Conservation (phyloP, 495 filamentous ascomycete species). For the Usnea hakonensis region DNA sequence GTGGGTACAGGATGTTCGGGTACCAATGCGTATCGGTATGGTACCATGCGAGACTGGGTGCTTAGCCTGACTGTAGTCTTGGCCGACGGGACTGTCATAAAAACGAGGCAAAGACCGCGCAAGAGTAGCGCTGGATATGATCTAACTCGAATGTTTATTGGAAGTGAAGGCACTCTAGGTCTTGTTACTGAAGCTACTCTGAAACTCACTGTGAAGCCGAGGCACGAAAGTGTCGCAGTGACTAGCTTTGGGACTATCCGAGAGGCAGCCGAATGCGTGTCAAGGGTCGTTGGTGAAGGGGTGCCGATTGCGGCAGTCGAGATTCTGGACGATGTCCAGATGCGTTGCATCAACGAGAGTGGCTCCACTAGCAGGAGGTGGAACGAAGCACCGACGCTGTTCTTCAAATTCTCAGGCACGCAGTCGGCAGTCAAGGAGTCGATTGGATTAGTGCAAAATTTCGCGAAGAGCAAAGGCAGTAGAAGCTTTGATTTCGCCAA, state of each 20-base stretch:
- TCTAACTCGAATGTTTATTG: conserved; percentile 67
- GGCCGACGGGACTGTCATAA: conserved; percentile 70
- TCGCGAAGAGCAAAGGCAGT: conserved; percentile 52
- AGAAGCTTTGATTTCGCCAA: conserved; percentile 65
- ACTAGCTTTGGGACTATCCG: conserved; percentile 67
- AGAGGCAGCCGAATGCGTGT: conserved; percentile 62
- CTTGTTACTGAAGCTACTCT: conserved; percentile 70
- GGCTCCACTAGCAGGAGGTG: conserved; percentile 60
- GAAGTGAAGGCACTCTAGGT: conserved; percentile 71
- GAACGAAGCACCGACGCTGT: conserved; percentile 71
- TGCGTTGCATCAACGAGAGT: conserved; percentile 67
- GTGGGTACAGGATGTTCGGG: conserved; percentile 74
- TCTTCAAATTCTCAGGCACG: conserved; percentile 79
- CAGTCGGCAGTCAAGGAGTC: conserved; percentile 61
- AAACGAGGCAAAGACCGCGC: conserved; percentile 63
- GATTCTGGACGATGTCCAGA: conserved; percentile 77
- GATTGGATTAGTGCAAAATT: conserved; percentile 54
- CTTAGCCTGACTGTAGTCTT: conserved; percentile 73
- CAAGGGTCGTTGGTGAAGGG: conserved; percentile 61
- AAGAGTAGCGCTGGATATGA: conserved; percentile 81
- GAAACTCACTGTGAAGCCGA: conserved; percentile 65
- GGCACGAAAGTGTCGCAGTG: conserved; percentile 67
- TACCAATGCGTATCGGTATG: conserved; percentile 74
- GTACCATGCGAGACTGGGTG: conserved; percentile 85
- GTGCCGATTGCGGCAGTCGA: conserved; percentile 74